Evolutionary conservation across 208 protist species (phyloP), one percentile per base, ranked within the genome.

Genomic region (Leishmania martiniquensis): DNA sequence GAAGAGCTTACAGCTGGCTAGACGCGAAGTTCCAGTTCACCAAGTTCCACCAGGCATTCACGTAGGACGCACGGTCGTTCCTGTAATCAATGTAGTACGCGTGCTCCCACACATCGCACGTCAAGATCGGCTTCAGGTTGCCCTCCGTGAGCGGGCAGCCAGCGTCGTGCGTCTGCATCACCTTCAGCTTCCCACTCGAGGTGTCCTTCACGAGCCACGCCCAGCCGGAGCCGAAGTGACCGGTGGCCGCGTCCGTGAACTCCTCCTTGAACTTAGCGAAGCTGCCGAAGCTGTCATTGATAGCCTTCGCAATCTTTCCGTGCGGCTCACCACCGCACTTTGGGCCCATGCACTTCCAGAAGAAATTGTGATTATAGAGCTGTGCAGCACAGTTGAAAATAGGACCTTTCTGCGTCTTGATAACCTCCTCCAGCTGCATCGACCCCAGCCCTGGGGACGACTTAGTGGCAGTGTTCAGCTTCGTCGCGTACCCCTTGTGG

Each of bases 81-180:
- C 85, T 90, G 90, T 98, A 98, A 90, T 98, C 96, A 78, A 99
- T 94, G 87, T 99, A 99, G 94, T 98, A 99, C 22, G 97, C 97
- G 88, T 99, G 97, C 88, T 99, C 96, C 97, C 96, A 98, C 76
- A 98, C 93, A 87, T 98, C 97, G 83, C 94, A 98, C 74, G 91
- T 80, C n/a, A 98, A 80, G 45, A 98, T 75, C 13, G 95, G 96
- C 77, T 86, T 85, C 1, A 96, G 76, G 80, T 90, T 78, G 51
- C 34, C 34, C 75, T 94, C 90, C 32, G 88, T 88, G 45, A 98
- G 73, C 49, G 96, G 96, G 86, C 80, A 91, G 78, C 78, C 88
- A 55, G 89, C 94, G 63, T 98, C 94, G 83, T 95, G 93, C 57
- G 89, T 93, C 78, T 91, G 85, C 78, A 89, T 82, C 54, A 98